Conservation (phyloP, 1,284 basidiomycete genomes). For the Kwoniella shivajii region DNA sequence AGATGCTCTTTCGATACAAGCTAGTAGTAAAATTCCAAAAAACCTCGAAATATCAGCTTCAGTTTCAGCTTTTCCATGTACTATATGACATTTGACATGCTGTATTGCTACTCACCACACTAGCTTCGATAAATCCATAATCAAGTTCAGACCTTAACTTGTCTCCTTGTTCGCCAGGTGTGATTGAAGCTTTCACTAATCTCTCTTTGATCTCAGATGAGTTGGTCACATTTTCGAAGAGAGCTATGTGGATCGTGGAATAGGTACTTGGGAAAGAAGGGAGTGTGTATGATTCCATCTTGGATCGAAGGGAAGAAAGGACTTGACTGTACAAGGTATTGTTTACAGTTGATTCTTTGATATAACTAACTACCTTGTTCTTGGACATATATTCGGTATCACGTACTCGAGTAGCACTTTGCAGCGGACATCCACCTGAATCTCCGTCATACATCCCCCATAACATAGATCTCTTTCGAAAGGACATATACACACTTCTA, state of each 20-base stretch:
- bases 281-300: constrained; percentile 55
- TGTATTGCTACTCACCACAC: constrained; percentile 53
- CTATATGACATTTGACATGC: no score
- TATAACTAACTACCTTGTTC: no score
- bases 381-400: no score
- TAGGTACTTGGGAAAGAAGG: constrained; percentile 42
- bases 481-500: no score
- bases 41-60: not conserved
- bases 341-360: no score
- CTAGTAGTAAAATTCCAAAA: constrained; percentile 20
- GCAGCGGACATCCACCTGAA: no score
- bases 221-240: constrained; percentile 70
- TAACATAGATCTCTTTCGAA: no score
- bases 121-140: constrained; percentile 84
- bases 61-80: not conserved
- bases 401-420: no score
- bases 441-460: no score
- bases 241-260: constrained; percentile 62
- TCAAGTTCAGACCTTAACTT: constrained; percentile 71
- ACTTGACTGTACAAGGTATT: no score
- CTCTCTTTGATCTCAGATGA: constrained; percentile 63
- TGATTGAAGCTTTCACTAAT: constrained; percentile 68
- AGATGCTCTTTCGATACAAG: constrained; percentile 61
- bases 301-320: no score
- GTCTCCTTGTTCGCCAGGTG: constrained; percentile 66